A percentile compares a stretch with the other conserved stretches of the same genome.
Conservation (phyloP, 75 land plant genomes). For the Gnetum montanum region DNA sequence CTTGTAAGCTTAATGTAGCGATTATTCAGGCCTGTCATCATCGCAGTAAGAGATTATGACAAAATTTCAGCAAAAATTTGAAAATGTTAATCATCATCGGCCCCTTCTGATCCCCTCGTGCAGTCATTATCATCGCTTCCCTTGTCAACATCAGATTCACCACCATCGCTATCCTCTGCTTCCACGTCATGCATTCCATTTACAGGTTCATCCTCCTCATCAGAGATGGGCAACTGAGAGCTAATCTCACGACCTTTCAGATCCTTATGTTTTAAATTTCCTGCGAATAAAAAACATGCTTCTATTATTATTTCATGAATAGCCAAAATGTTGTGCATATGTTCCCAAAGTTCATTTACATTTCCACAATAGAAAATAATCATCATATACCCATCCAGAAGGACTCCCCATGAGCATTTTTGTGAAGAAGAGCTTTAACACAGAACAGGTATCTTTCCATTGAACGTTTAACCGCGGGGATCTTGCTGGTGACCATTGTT, state of each 20-base stretch:
- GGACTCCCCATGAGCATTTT: constrained; percentile 45
- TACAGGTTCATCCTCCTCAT: constrained; percentile 23
- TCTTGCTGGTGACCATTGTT: constrained; percentile 61
- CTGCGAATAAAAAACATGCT: constrained; percentile 20
- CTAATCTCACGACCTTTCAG: constrained; percentile 71
- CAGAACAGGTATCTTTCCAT: constrained; percentile 81
- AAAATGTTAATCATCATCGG: neutral
- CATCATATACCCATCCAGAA: constrained; percentile 80
- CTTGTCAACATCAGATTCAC: neutral
- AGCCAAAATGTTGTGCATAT: neutral
- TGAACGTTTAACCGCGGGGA: constrained; percentile 82
- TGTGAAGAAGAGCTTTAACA: constrained; percentile 83
- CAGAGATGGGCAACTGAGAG: constrained; percentile 52
- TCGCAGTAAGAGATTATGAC: no score
- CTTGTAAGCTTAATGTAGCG: no score
- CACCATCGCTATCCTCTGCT: neutral
- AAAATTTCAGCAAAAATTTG: no score
- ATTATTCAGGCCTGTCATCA: no score
- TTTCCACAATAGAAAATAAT: neutral
- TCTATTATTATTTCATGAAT: constrained; percentile 2
- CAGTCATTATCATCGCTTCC: no score
- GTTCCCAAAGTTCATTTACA: neutral
- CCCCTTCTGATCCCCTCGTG: no score
- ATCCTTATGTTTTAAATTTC: constrained; percentile 83
- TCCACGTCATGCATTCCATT: constrained; percentile 15